phyloP scores from a whole-genome alignment of 495 filamentous ascomycete species.

The Penicillium canariense region DNA sequence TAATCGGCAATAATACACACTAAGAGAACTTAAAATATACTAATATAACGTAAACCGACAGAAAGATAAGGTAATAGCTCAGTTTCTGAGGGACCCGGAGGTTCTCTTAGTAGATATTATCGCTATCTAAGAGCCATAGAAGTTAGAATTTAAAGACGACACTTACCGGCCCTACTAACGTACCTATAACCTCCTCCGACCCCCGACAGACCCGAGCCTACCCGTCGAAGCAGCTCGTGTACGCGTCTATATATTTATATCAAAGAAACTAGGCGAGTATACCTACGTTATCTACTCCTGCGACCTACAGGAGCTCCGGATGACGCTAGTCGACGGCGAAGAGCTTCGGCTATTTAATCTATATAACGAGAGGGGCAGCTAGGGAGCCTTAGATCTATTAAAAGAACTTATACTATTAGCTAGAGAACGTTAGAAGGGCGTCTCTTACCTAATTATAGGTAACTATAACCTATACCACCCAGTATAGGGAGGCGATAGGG shows the following conservation, averaged over 20 bases:
- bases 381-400: no score
- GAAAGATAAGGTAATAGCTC: conserved; percentile 20
- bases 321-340: no score
- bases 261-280: background rate
- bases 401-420: no score
- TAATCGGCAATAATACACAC: no score
- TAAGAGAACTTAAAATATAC: background rate
- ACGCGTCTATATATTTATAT: background rate
- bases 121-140: conserved; percentile 22
- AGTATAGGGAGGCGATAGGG: no score
- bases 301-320: background rate
- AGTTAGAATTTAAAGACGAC: conserved; percentile 7
- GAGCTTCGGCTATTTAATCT: conserved; percentile 9
- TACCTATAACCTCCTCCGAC: conserved; percentile 15
- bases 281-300: background rate
- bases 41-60: conserved; percentile 19
- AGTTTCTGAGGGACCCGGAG: conserved; percentile 13
- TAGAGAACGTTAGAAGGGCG: no score
- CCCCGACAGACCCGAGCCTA: background rate
- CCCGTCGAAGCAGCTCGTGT: background rate
- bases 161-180: conserved; percentile 15
- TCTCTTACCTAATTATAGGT: no score
- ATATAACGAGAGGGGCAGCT: background rate
- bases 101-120: conserved; percentile 17
- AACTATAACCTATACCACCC: no score